Evolutionary conservation across 2,329 filamentous ascomycete genomes (phyloP).

Genomic region (Geosmithia flava): DNA sequence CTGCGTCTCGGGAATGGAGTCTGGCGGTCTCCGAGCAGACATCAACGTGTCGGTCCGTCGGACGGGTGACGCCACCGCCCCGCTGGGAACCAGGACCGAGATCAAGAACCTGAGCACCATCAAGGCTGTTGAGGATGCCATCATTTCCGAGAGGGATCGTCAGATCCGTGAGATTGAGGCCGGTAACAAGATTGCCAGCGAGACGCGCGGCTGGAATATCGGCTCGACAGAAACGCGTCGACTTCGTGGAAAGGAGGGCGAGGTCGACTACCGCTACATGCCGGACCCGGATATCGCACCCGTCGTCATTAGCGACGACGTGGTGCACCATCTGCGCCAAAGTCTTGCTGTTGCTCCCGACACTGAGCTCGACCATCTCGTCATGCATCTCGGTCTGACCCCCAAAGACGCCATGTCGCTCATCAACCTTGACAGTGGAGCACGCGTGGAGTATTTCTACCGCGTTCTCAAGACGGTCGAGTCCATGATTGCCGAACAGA

Average conservation of each 20-base stretch:
- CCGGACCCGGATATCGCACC: slow-evolving; percentile 85
- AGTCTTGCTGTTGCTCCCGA: slow-evolving; percentile 65
- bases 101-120: slow-evolving; percentile 96
- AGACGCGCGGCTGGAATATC: slow-evolving; percentile 88
- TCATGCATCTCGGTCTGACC: slow-evolving; percentile 53
- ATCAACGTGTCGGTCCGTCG: slow-evolving; percentile 85
- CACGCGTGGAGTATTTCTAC: slow-evolving; percentile 72
- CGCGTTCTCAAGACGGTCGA: slow-evolving; percentile 43
- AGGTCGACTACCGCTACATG: slow-evolving; percentile 98
- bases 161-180: slow-evolving; percentile 71
- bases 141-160: slow-evolving; percentile 78
- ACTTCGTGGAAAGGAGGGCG: slow-evolving; percentile 85
- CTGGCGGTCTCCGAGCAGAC: slow-evolving; percentile 81
- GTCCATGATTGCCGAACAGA: slow-evolving; percentile 8
- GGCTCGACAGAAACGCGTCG: slow-evolving; percentile 71
- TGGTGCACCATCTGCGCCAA: slow-evolving; percentile 50
- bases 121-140: slow-evolving; percentile 89
- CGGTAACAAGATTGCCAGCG: slow-evolving; percentile 65
- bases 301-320: slow-evolving; percentile 58
- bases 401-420: slow-evolving; percentile 76
- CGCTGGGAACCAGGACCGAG: slow-evolving; percentile 77
- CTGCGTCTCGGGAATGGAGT: slow-evolving; percentile 85
- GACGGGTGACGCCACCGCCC: slow-evolving; percentile 24
- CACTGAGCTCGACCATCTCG: slow-evolving; percentile 49
- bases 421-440: slow-evolving; percentile 64